phyloP scores from a whole-genome alignment of 2,329 filamentous ascomycete species.

The Helotiales sp. region DNA sequence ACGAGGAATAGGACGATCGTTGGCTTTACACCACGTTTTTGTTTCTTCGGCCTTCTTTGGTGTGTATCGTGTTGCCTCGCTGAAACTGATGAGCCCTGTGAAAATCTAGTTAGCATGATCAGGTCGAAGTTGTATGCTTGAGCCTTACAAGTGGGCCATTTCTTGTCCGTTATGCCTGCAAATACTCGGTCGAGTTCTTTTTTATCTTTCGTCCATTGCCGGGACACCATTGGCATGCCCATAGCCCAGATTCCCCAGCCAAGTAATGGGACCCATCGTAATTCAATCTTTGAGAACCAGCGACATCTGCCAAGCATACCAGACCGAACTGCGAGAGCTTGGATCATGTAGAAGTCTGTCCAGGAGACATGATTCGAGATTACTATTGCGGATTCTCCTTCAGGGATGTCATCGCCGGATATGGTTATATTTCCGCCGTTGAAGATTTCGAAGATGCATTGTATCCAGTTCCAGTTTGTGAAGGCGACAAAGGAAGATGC shows the following conservation, averaged over 20 bases:
- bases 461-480: slow-evolving; percentile 57
- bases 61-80: slow-evolving; percentile 62
- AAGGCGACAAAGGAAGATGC: slow-evolving; percentile 54
- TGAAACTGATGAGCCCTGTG: slow-evolving; percentile 63
- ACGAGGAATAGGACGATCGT: slow-evolving; percentile 50
- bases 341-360: slow-evolving; percentile 66
- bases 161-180: slow-evolving; percentile 48
- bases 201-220: slow-evolving; percentile 58
- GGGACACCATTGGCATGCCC: slow-evolving; percentile 63
- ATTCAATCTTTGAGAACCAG: slow-evolving; percentile 62
- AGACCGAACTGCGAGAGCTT: slow-evolving; percentile 52
- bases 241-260: slow-evolving; percentile 66
- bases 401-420: slow-evolving; percentile 52
- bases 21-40: slow-evolving; percentile 51
- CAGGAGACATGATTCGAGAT: slow-evolving; percentile 61
- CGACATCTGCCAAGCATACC: slow-evolving; percentile 62
- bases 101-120: slow-evolving; percentile 6
- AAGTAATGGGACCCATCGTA: slow-evolving; percentile 59
- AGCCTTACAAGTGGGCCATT: slow-evolving; percentile 58
- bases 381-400: slow-evolving; percentile 59
- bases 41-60: slow-evolving; percentile 52
- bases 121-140: not conserved
- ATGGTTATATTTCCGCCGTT: slow-evolving; percentile 55
- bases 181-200: slow-evolving; percentile 59
- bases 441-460: slow-evolving; percentile 52